Evolutionary conservation across 192 early-diverging fungal species (phyloP).

Genomic region (Kappamyces sp.): DNA sequence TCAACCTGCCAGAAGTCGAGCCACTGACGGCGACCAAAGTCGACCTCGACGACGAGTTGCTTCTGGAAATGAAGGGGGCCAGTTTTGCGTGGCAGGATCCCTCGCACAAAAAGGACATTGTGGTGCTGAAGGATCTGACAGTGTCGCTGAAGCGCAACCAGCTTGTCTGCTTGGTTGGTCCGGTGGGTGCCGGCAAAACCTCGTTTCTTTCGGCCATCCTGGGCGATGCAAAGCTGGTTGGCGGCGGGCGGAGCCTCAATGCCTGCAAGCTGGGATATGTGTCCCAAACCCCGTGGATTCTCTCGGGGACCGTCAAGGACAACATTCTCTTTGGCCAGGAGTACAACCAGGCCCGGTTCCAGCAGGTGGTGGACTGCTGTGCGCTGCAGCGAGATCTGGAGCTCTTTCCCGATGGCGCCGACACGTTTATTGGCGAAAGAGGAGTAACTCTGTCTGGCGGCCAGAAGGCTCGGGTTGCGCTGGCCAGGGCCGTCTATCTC

Average conservation of each 20-base stretch:
- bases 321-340: constrained; percentile 37
- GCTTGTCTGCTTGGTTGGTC: constrained; percentile 28
- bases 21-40: background rate
- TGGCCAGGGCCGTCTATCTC: constrained; percentile 29
- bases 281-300: constrained; percentile 35
- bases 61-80: constrained; percentile 16
- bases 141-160: constrained; percentile 16
- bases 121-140: constrained; percentile 18
- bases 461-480: constrained; percentile 29
- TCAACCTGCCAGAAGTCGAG: constrained; percentile 25
- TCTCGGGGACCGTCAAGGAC: constrained; percentile 27
- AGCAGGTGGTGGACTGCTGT: constrained; percentile 22
- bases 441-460: constrained; percentile 34
- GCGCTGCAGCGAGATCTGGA: constrained; percentile 23
- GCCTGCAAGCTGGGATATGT: constrained; percentile 24
- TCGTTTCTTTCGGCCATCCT: constrained; percentile 29
- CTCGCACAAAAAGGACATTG: background rate
- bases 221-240: constrained; percentile 24
- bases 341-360: constrained; percentile 19
- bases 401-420: constrained; percentile 19
- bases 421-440: constrained; percentile 37
- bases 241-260: constrained; percentile 1
- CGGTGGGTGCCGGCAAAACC: constrained; percentile 33
- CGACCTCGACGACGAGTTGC: background rate
- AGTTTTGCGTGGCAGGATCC: constrained; percentile 22